Conservation (phyloP, 768 basidiomycete species). For the Clathrus columnatus region DNA sequence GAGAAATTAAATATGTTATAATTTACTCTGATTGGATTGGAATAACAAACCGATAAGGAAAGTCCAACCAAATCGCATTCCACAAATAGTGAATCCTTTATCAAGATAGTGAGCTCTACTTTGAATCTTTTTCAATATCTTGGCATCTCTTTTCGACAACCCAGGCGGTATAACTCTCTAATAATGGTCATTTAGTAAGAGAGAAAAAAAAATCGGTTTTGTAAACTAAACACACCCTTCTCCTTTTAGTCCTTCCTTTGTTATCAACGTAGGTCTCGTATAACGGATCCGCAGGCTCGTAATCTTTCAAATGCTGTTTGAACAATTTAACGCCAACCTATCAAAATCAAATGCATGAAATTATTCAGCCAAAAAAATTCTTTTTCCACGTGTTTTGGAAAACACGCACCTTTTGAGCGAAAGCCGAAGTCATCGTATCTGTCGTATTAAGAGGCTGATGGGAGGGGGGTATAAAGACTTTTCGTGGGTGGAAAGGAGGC, state of each 20-base stretch:
- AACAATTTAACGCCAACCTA: conserved; percentile 55
- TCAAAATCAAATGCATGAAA: conserved; percentile 15
- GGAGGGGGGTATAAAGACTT: too few relatives aligned
- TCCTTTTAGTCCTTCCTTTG: conserved; percentile 45
- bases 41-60: conserved; percentile 50
- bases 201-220: background rate
- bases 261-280: conserved; percentile 57
- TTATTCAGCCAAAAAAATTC: background rate
- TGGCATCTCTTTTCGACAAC: conserved; percentile 64
- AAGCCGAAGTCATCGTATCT: background rate
- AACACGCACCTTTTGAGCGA: background rate
- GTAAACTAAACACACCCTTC: conserved; percentile 37
- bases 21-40: background rate
- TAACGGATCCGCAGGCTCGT: conserved; percentile 63
- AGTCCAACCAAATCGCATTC: conserved; percentile 81
- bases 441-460: background rate
- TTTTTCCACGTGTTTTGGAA: background rate
- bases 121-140: conserved; percentile 66
- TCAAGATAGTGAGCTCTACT: conserved; percentile 78
- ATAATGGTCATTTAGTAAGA: background rate
- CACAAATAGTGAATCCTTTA: conserved; percentile 73
- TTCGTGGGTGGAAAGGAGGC: too few relatives aligned
- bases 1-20: background rate
- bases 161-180: conserved; percentile 69
- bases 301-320: conserved; percentile 52